These are phyloP conservation scores for Aeschynomene evenia DNA, from an alignment of 306 rosid species.

Conservation along the genomic window DNA sequence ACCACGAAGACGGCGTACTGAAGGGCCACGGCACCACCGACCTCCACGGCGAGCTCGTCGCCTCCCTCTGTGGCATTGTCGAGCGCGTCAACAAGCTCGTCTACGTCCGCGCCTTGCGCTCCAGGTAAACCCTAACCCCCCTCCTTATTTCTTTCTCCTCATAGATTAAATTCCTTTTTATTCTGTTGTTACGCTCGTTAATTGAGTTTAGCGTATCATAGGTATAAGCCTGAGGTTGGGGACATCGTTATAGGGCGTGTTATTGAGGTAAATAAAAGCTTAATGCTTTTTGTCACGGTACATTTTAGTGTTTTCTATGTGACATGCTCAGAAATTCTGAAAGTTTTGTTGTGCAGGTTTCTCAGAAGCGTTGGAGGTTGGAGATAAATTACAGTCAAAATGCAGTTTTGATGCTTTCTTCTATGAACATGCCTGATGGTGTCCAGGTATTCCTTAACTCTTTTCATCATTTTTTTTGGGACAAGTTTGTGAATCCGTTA, in stretches of 20 bases:
- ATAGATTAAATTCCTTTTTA: not conserved
- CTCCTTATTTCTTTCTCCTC: not conserved
- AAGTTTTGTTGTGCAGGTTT: slow-evolving; percentile 51
- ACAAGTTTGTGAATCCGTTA: not conserved
- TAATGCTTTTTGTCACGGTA: too few relatives aligned
- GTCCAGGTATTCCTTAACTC: slow-evolving; percentile 63
- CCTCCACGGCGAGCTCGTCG: slow-evolving; percentile 66
- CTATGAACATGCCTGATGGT: slow-evolving; percentile 93
- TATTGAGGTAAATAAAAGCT: slow-evolving; percentile 59
- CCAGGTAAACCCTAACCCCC: slow-evolving; percentile 47
- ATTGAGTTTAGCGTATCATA: slow-evolving; percentile 22
- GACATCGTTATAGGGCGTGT: slow-evolving; percentile 88
- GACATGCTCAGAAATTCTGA: not conserved
- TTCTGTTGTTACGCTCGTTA: not conserved
- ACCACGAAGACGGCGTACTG: slow-evolving; percentile 74
- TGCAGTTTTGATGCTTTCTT: slow-evolving; percentile 92
- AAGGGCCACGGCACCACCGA: slow-evolving; percentile 91
- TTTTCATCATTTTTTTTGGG: too few relatives aligned
- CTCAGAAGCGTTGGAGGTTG: slow-evolving; percentile 88
- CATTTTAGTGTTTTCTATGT: not conserved
- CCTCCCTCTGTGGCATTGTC: slow-evolving; percentile 79
- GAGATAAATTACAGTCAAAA: slow-evolving; percentile 79
- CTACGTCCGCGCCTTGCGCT: slow-evolving; percentile 73
- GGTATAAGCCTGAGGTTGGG: slow-evolving; percentile 96
- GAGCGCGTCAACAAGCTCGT: slow-evolving; percentile 93